These are phyloP conservation scores for Talaromyces liani DNA, from an alignment of 495 filamentous ascomycete species.

Conservation along the genomic window DNA sequence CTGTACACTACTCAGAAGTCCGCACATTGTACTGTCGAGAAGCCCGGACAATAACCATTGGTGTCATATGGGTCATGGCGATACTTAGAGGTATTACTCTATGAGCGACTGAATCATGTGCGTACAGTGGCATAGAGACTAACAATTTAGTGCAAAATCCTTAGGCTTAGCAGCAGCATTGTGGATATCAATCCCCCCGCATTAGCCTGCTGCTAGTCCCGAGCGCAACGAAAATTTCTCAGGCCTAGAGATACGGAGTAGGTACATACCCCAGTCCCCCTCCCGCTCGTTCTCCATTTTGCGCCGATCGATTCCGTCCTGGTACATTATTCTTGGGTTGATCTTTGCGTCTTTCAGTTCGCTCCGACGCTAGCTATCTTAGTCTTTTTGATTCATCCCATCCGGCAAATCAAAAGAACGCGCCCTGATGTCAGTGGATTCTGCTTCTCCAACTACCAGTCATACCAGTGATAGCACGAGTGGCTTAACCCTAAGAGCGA, in stretches of 20 bases:
- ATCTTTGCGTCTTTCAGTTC: conserved; percentile 4
- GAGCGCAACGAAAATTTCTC: background rate
- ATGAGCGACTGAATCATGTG: background rate
- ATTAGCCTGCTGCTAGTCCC: background rate
- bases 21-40: background rate
- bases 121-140: background rate
- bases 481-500: background rate
- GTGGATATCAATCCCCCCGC: background rate
- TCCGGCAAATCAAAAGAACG: background rate
- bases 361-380: conserved; percentile 2
- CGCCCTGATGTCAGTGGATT: background rate
- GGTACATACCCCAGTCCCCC: background rate
- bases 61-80: background rate
- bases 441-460: background rate
- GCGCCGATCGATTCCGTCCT: background rate
- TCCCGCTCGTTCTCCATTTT: background rate
- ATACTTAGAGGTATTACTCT: background rate
- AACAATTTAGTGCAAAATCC: background rate
- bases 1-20: background rate
- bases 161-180: background rate
- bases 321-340: background rate
- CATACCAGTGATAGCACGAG: background rate
- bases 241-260: background rate
- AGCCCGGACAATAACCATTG: background rate
- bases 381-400: background rate